Base-by-base conservation (phyloP, 768 basidiomycete species). In the Auricularia sp. region DNA sequence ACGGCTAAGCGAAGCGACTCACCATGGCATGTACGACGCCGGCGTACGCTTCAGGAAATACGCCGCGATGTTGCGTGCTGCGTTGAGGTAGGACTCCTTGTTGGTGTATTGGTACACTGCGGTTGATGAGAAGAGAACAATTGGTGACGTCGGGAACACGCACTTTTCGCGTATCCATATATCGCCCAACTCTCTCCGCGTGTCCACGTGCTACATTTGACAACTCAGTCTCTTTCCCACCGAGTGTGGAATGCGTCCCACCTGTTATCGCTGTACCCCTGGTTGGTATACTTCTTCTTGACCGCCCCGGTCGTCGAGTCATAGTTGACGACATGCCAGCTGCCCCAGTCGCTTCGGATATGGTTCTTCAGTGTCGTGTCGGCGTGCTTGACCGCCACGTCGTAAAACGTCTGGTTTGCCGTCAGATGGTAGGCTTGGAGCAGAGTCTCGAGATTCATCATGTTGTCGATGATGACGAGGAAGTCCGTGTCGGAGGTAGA, bases 101-200 rank as follows among this genome's bases (percentile, higher is more conserved):
- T 59, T 11, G 35, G 64, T 64, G 59, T 34, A 64, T 39, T 64
- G 58, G 43, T 61, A 64, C 64, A 64, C 44, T 51, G 61, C n/a
- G 64, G 66, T 2, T 63, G 61, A 47, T 63, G 29, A 29, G 29
- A 29, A 29, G 29, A 29, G 29, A 29, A 29, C 29, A 29, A 29
- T 29, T 29, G 29, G 29, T 29, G 29, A 29, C 29, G 29, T 29
- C 29, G 29, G 29, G 29, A 29, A 29, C 29, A 29, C 85, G 36
- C 67, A 87, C 87, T 86, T 69, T 84, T 86, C 0, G 85, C 82
- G 70, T 84, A 89, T 0, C 87, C 87, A 67, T 85, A 85, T 35
- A 88, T 79, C 1, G 79, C 87, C 87, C 87, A 89, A 16, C 84
- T 81, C 71, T 90, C 84, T 8, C 87, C 87, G 35, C 88, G 82